A percentile compares a stretch with the other conserved stretches of the same genome.
Conservation (phyloP, 2,329 filamentous ascomycete genomes). For the Colletotrichum lindemuthianum region DNA sequence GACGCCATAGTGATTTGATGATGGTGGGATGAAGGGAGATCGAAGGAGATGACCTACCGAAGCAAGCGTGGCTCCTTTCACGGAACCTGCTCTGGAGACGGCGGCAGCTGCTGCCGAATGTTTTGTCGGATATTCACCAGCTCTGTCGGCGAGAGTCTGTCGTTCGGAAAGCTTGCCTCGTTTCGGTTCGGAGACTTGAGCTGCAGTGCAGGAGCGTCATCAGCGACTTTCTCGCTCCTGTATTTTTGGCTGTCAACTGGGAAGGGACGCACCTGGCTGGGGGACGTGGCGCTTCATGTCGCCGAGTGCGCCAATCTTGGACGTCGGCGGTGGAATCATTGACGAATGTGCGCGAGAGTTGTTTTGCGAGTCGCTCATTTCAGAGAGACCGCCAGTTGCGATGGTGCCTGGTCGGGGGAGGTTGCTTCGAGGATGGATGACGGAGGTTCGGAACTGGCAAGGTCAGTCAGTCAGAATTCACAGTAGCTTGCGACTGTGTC, state of each 20-base stretch:
- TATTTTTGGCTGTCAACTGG: constrained; percentile 20
- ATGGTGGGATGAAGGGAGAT: background rate
- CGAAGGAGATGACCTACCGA: constrained; percentile 21
- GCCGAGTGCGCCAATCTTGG: constrained; percentile 44
- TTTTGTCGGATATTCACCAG: constrained; percentile 59
- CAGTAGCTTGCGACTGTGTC: background rate
- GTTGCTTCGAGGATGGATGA: constrained; percentile 37
- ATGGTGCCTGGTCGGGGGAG: constrained; percentile 38
- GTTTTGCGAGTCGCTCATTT: constrained; percentile 69
- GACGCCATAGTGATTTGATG: constrained; percentile 12
- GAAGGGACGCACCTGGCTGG: constrained; percentile 52
- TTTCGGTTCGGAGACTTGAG: constrained; percentile 57
- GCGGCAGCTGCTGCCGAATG: constrained; percentile 50
- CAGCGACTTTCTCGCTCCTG: background rate
- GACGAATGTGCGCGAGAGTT: constrained; percentile 62
- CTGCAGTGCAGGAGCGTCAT: constrained; percentile 46
- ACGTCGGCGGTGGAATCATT: constrained; percentile 49
- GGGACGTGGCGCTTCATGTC: constrained; percentile 62
- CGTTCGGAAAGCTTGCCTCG: constrained; percentile 54
- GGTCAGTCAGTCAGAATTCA: constrained; percentile 1
- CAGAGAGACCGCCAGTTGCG: constrained; percentile 54
- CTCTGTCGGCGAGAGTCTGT: constrained; percentile 61
- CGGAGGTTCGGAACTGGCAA: constrained; percentile 39
- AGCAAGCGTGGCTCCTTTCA: constrained; percentile 16
- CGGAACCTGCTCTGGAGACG: constrained; percentile 19